These are phyloP conservation scores for Aquilaria malaccensis DNA, from an alignment of 345 rosid genomes.

Conservation along the genomic window DNA sequence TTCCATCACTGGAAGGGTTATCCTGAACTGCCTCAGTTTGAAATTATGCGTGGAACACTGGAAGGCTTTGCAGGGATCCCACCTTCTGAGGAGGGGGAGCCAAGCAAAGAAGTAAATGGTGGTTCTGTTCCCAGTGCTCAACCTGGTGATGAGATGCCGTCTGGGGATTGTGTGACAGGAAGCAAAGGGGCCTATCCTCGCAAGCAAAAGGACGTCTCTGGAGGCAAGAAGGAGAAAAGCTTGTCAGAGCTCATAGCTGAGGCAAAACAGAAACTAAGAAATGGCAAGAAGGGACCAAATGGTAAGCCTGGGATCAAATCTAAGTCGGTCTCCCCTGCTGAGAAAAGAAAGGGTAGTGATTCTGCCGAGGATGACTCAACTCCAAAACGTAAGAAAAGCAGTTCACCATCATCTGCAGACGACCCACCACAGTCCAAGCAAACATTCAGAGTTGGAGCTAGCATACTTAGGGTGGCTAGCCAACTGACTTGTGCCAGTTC, in stretches of 20 bases:
- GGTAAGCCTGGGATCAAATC: slow-evolving; percentile 15
- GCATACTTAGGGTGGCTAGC: slow-evolving; percentile 30
- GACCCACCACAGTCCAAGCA: slow-evolving; percentile 24
- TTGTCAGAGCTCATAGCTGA: slow-evolving; percentile 49
- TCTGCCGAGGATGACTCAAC: slow-evolving; percentile 18
- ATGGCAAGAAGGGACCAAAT: slow-evolving; percentile 21
- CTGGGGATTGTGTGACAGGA: slow-evolving; percentile 24
- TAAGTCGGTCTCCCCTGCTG: slow-evolving; percentile 15
- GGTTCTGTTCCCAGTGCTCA: slow-evolving; percentile 17
- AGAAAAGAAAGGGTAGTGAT: slow-evolving; percentile 39
- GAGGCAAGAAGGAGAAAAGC: slow-evolving; percentile 46
- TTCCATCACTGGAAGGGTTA: slow-evolving; percentile 65
- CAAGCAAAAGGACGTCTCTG: slow-evolving; percentile 29
- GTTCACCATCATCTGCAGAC: slow-evolving; percentile 15
- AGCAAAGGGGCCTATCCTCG: slow-evolving; percentile 17
- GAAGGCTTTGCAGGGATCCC: slow-evolving; percentile 41
- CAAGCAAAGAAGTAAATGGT: slow-evolving; percentile 12
- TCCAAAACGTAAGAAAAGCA: slow-evolving; percentile 15
- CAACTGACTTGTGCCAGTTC: slow-evolving; percentile 18
- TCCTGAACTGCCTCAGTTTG: slow-evolving; percentile 45
- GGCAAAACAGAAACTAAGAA: slow-evolving; percentile 22
- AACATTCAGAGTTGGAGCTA: slow-evolving; percentile 33
- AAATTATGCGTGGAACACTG: slow-evolving; percentile 29
- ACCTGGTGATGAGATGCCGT: slow-evolving; percentile 19
- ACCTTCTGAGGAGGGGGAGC: slow-evolving; percentile 16